Base-by-base conservation (phyloP, 345 rosid genomes). In the Raphanus sativus region DNA sequence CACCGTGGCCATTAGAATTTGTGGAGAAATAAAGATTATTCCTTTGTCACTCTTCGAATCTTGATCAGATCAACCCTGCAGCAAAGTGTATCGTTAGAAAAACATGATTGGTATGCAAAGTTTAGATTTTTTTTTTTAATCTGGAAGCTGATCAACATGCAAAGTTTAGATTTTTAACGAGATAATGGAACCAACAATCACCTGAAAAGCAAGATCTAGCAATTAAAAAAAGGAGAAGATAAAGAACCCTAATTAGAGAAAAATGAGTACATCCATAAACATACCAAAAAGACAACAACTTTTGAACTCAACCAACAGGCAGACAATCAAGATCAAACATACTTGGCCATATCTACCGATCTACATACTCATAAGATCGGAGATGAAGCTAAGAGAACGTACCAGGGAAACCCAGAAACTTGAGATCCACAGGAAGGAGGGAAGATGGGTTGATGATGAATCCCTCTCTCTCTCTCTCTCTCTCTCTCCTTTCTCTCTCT, bases 1-100 rank as follows among this genome's bases (percentile, higher is more conserved):
- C 70, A 89, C 86, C 74, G 93, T 84, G 76, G 93, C 84, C 97
- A 93, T 91, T 77, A 52, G 45, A 63, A 24, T 17, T 15, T 56
- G 24, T 21, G 0, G 4, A 48, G 15, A 24, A 6, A 24, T 6
- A 16, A 52, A 16, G 9, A 34, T 16, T 68, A 48, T 52, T 67
- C 82, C 48, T 78, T 29, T 36, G 66, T 61, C 77, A 59, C 55
- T 71, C 73, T 78, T 58, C 48, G 12, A 67, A 73, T 34, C 64
- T 48, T 40, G 42, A 67, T 36, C 73, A 62, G 78, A 67, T 17
- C 6, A 34, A 34, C 26, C 77, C 77, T 78, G 77, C 73, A 78
- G 40, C 25, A 25, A 69, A 70, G 65, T 62, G 13, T 21, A 11
- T 34, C 3, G 64, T 1, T 54, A 55, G 64, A 52, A 48, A 33